phyloP scores from a whole-genome alignment of 2,329 filamentous ascomycete species.

The Ophiocordyceps camponoti-leonardi region DNA sequence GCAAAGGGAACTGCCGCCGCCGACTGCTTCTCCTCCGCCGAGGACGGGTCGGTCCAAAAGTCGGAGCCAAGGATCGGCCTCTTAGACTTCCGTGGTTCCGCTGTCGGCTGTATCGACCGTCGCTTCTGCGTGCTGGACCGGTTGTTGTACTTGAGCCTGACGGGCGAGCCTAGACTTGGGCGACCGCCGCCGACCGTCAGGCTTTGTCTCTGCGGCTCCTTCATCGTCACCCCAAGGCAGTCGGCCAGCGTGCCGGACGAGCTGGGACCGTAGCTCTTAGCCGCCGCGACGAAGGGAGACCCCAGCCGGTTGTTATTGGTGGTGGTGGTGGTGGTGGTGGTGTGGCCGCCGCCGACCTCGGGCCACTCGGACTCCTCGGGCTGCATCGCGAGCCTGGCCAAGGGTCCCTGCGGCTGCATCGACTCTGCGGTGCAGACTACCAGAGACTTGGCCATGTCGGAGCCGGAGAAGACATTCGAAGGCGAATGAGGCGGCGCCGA shows the following conservation, averaged over 20 bases:
- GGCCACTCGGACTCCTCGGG: slow-evolving; percentile 4
- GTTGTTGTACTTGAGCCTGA: slow-evolving; percentile 31
- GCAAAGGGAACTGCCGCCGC: slow-evolving; percentile 6
- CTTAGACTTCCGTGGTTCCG: slow-evolving; percentile 30
- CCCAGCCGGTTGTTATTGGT: slow-evolving; percentile 21
- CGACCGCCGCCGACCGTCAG: slow-evolving; percentile 34
- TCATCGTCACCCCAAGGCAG: slow-evolving; percentile 12
- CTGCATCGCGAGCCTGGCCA: slow-evolving; percentile 38
- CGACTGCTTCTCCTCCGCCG: slow-evolving; percentile 7
- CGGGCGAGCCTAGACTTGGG: slow-evolving; percentile 34
- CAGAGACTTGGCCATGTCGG: slow-evolving; percentile 47
- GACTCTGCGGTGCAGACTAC: slow-evolving; percentile 44
- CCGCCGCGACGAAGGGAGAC: slow-evolving; percentile 37
- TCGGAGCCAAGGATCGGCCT: slow-evolving; percentile 37
- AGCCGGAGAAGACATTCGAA: slow-evolving; percentile 34
- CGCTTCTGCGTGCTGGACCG: slow-evolving; percentile 38
- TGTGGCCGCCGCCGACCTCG: not conserved
- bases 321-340: slow-evolving; percentile 2
- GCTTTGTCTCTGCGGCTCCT: slow-evolving; percentile 22
- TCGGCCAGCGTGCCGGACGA: slow-evolving; percentile 32
- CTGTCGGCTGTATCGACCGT: slow-evolving; percentile 25
- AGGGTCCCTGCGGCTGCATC: slow-evolving; percentile 44
- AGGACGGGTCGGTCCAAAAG: slow-evolving; percentile 32
- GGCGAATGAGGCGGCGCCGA: slow-evolving; percentile 26
- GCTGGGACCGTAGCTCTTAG: slow-evolving; percentile 44